Conservation (phyloP, 1,139 yeast genomes). For the Pichia sp. region DNA sequence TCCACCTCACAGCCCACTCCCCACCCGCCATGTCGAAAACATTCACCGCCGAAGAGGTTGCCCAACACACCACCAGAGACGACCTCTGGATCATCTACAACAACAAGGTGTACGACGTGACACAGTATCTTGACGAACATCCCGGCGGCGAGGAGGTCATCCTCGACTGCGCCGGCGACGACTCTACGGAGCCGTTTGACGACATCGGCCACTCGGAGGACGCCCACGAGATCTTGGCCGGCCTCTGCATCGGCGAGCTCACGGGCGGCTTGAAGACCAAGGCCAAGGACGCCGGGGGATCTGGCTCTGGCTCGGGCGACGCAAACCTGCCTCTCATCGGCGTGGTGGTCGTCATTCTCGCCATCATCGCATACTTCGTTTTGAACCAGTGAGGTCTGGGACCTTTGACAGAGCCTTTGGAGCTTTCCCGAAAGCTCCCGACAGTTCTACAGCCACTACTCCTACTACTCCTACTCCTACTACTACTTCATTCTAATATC, state of each 20-base stretch:
- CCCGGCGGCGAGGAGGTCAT: constrained; percentile 99
- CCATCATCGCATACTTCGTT: constrained; percentile 28
- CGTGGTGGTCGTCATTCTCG: constrained; percentile 26
- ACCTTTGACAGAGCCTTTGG: not conserved
- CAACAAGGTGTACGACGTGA: constrained; percentile 85
- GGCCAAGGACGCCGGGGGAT: not conserved
- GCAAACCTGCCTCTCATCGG: constrained; percentile 24
- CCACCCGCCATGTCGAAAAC: constrained; percentile 35
- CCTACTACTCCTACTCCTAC: too few relatives aligned
- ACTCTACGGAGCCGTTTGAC: constrained; percentile 90
- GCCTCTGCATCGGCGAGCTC: constrained; percentile 66
- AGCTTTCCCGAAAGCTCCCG: not conserved
- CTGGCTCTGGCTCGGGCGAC: constrained; percentile 15
- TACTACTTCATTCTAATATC: too few relatives aligned
- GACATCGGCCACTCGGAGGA: constrained; percentile 98
- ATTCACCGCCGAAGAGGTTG: constrained; percentile 65
- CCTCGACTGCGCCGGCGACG: constrained; percentile 84
- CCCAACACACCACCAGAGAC: constrained; percentile 69
- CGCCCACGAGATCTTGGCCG: constrained; percentile 72
- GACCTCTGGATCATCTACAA: constrained; percentile 90
- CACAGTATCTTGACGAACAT: constrained; percentile 87
- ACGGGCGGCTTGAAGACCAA: constrained; percentile 35
- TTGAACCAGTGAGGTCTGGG: constrained; percentile 19
- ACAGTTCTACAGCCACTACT: not conserved
- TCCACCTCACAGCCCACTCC: not conserved